phyloP scores from a whole-genome alignment of 2,329 filamentous ascomycete genomes.

The Venturia pyrina region DNA sequence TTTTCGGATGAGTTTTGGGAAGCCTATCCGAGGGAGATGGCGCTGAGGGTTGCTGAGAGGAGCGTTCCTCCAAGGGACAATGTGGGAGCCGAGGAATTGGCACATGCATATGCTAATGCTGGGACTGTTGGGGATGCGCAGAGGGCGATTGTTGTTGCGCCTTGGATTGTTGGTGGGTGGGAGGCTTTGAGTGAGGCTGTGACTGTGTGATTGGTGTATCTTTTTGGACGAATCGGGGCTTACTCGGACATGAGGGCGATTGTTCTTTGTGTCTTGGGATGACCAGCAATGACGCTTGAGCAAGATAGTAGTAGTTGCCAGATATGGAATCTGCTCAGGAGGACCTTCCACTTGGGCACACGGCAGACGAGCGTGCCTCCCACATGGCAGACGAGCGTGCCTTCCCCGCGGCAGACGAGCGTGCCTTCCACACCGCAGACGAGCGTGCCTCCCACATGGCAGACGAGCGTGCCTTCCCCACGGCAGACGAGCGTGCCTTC shows the following conservation, averaged over 20 bases:
- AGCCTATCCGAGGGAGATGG: slow-evolving; percentile 60
- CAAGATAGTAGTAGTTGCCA: background rate
- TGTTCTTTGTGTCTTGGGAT: too few species aligned
- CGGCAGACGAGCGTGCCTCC: too few species aligned
- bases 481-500: too few species aligned
- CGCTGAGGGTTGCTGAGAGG: slow-evolving; percentile 65
- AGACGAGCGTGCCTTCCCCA: too few species aligned
- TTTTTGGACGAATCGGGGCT: too few species aligned
- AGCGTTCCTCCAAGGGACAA: slow-evolving; percentile 63
- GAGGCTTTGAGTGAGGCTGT: slow-evolving; percentile 36
- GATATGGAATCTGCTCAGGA: background rate
- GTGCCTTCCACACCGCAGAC: too few species aligned
- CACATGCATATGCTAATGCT: slow-evolving; percentile 64
- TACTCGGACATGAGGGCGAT: too few species aligned
- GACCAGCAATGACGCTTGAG: background rate
- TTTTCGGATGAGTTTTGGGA: slow-evolving; percentile 47
- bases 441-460: too few species aligned
- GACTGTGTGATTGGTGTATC: background rate
- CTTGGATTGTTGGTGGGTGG: slow-evolving; percentile 65
- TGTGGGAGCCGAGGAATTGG: slow-evolving; percentile 59
- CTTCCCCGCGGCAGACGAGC: too few species aligned
- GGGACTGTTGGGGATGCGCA: slow-evolving; percentile 65
- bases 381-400: background rate
- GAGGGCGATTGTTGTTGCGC: slow-evolving; percentile 66
- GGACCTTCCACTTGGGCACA: background rate